These are phyloP conservation scores for Bolboschoenoplectus hybrid DNA, from an alignment of 202 grass and related monocot species.

Conservation along the genomic window DNA sequence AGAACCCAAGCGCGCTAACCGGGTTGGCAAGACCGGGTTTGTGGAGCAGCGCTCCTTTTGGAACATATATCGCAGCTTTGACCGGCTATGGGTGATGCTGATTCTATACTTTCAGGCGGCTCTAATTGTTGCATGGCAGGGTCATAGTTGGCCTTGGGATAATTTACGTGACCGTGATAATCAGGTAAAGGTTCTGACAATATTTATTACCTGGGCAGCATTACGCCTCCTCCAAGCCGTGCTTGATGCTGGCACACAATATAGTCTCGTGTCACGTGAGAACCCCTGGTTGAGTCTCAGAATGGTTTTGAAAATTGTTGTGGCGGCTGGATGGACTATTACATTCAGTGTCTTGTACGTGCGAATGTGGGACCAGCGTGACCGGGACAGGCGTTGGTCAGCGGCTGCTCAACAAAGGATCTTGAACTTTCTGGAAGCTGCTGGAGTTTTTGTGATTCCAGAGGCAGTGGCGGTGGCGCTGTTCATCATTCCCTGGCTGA, in stretches of 20 bases:
- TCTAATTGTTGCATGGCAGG: conserved; percentile 79
- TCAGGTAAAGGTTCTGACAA: conserved; percentile 73
- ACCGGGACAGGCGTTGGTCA: conserved; percentile 77
- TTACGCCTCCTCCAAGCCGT: conserved; percentile 81
- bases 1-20: conserved; percentile 39
- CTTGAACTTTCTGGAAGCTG: conserved; percentile 78
- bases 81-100: conserved; percentile 93
- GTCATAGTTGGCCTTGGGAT: conserved; percentile 52
- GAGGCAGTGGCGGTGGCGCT: conserved; percentile 66
- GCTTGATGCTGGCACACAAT: conserved; percentile 86
- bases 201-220: conserved; percentile 93
- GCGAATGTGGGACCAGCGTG: conserved; percentile 76
- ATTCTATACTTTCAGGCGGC: conserved; percentile 86
- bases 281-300: conserved; percentile 53
- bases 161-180: conserved; percentile 67
- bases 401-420: conserved; percentile 63
- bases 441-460: conserved; percentile 77
- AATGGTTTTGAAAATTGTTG: conserved; percentile 81
- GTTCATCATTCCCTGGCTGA: conserved; percentile 83
- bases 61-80: conserved; percentile 95
- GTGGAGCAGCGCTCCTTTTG: conserved; percentile 96
- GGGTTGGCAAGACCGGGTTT: conserved; percentile 90
- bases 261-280: conserved; percentile 81
- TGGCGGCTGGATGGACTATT: conserved; percentile 78
- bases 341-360: conserved; percentile 75